Conservation (phyloP, 2,329 filamentous ascomycete species). For the Bipolaris victoriae region DNA sequence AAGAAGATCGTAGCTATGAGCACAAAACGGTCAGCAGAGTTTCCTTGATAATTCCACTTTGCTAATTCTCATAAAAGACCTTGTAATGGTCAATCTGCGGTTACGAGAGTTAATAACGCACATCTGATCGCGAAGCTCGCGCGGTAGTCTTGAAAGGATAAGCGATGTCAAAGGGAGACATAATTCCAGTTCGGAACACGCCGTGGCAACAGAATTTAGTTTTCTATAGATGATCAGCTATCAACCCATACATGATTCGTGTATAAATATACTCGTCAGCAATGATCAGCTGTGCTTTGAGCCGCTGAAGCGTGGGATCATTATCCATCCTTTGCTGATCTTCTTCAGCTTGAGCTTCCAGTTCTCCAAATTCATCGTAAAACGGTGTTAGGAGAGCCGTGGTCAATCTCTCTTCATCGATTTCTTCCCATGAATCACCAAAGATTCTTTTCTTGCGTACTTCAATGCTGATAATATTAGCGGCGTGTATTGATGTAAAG, state of each 20-base stretch:
- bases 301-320: no score
- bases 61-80: background rate
- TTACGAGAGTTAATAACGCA: background rate
- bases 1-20: constrained; percentile 6
- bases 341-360: background rate
- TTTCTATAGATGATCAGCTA: background rate
- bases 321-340: background rate
- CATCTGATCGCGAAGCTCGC: constrained; percentile 15
- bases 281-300: background rate
- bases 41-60: background rate
- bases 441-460: background rate
- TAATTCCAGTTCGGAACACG: constrained; percentile 2
- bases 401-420: background rate
- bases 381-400: background rate
- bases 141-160: constrained; percentile 6
- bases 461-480: background rate
- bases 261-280: background rate
- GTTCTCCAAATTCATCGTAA: background rate
- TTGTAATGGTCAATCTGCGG: background rate
- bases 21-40: background rate
- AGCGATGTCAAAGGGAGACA: constrained; percentile 1
- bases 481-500: no score
- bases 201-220: background rate
- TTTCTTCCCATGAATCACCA: background rate
- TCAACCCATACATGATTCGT: no score